These are phyloP conservation scores for Mortierella sp. DNA, from an alignment of 371 early-diverging fungal species.

Conservation along the genomic window DNA sequence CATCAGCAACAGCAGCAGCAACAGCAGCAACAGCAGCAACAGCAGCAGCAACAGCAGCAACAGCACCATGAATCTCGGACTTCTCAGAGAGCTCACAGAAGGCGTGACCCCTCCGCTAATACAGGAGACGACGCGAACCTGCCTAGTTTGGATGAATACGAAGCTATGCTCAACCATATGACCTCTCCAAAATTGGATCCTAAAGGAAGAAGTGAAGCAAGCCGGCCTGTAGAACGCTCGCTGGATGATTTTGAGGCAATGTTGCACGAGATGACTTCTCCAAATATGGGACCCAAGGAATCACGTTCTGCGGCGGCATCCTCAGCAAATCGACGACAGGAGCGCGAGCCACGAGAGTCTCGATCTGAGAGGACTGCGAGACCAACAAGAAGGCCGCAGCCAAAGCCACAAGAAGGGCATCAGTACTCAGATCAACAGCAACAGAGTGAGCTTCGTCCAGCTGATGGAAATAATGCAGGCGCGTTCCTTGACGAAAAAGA, in stretches of 20 bases:
- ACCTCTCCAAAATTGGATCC: conserved; percentile 40
- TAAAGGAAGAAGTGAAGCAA: conserved; percentile 3
- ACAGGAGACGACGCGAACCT: conserved; percentile 15
- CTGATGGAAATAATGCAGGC: not conserved
- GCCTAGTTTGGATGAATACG: conserved; percentile 49
- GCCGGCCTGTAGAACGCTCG: conserved; percentile 5
- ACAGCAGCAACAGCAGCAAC: no score
- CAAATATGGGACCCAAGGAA: conserved; percentile 26
- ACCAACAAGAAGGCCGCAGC: conserved; percentile 15
- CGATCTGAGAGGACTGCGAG: conserved; percentile 19
- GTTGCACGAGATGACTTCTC: conserved; percentile 49
- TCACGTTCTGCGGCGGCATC: conserved; percentile 9
- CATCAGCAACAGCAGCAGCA: conserved; percentile 11
- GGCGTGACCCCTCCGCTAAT: conserved; percentile 23
- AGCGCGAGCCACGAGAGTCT: conserved; percentile 30
- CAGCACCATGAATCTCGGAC: conserved; percentile 20
- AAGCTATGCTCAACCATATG: conserved; percentile 49
- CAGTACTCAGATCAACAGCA: not conserved
- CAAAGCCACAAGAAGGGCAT: not conserved
- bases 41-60: conserved; percentile 13
- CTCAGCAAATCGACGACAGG: conserved; percentile 19
- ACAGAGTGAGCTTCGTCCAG: not conserved
- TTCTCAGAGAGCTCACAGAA: conserved; percentile 17
- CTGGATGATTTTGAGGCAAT: conserved; percentile 51
- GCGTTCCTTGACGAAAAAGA: not conserved